Evolutionary conservation across 2,329 filamentous ascomycete species (phyloP), one percentile per base, ranked within the genome.

Genomic region (Colletotrichum orchidophilum): DNA sequence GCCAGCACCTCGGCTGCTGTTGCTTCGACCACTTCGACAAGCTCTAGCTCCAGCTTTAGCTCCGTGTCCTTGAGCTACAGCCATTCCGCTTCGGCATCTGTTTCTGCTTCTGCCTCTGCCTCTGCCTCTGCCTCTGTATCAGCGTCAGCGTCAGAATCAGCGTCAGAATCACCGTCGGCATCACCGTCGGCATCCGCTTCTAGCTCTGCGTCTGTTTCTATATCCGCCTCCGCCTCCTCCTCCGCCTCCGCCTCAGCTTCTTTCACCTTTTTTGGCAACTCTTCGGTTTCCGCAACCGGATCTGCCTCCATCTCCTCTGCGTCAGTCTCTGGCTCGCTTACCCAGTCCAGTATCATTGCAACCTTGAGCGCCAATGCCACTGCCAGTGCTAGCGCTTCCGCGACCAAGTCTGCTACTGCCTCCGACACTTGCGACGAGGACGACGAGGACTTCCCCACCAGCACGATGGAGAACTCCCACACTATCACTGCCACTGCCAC

Each of bases 401-500:
- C 71, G 54, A 59, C 68, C 15, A 42, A 55, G 18, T 69, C 71
- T 18, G 63, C 68, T 1, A 63, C 68, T n/a, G 26, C 33, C 31
- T 55, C 59, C 7, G 63, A 67, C 53, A 66, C 59, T 13, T 72
- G 70, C 53, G 67, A 71, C 7, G 71, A 73, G 21, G 71, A 73
- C 6, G 63, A 73, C 26, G 71, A 71, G 15, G 70, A 59, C 12
- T 46, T 65, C 35, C 42, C 66, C 12, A 57, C 55, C 24, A 46
- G 12, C 18, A 39, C 60, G 11, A 13, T n/a, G 35, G 64, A 27
- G 29, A 54, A 31, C 26, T 58, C 59, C 18, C 49, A n/a, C 13
- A 42, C 65, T 31, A 26, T 54, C 2, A 60, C 69, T 55, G 68
- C 57, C 3, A 33, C 57, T 5, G 24, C 42, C 21, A 66, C 72